Base-by-base conservation (phyloP, 352 stramenopile genomes). In the Globisporangium iwayamae region DNA sequence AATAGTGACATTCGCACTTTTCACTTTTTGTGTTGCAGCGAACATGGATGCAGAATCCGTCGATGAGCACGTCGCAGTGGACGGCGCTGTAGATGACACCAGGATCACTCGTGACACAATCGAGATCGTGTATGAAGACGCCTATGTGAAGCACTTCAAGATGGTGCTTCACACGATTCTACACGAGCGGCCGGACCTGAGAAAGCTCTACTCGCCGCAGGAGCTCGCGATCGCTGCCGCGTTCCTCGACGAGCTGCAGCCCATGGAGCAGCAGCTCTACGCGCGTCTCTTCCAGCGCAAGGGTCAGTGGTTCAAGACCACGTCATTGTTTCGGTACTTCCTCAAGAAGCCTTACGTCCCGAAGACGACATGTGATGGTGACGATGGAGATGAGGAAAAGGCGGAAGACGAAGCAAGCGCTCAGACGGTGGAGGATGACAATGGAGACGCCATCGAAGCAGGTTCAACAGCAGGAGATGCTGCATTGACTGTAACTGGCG, bases 221-320 rank as follows among this genome's bases (percentile, higher is more conserved):
- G 85, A 94, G 62, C 66, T 76, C 16, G 58, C 56, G 14, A 53
- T 89, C 0, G 80, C 74, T 4, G 68, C 72, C 1, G 55, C 66
- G 1, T 92, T 89, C 54, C 72, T 94, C 2, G 60, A 74, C 0
- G 70, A 70, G 4, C 56, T 94, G 3, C 56, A 79, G 36, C 68
- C 76, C 4, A 60, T 79, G 16, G 78, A 81, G 46, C 82, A 91
- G 66, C 72, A 83, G n/a, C 57, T 95, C 28, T 93, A 92, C 55
- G 82, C 85, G 45, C 86, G 83, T 10, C 63, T 93, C 25, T 81
- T 95, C 28, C 84, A 93, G 60, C 86, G 86, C 36, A 88, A 86
- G 60, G 86, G 84, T 0, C 71, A 75, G 51, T 95, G 86, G 86
- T 89, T 89, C 63, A 86, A 84, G 63, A 81, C 74, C 1, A 71